Percentiles rank a stretch among this genome's conserved stretches.
These are phyloP conservation scores for Chalciporus chontae DNA, from an alignment of 768 basidiomycete species.

Conservation along the genomic window DNA sequence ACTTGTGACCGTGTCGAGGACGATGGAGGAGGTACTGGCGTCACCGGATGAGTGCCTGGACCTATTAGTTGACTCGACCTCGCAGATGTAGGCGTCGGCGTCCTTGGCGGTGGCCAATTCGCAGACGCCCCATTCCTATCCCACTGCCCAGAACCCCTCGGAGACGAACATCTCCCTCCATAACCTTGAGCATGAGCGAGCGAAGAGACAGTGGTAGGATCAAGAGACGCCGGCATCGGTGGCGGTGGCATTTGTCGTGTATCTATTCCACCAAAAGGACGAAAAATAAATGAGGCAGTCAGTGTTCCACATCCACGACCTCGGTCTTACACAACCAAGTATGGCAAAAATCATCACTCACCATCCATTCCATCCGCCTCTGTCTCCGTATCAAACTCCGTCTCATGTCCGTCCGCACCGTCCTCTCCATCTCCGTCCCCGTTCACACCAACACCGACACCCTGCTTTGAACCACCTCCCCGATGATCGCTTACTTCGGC, in stretches of 20 bases:
- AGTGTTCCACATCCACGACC: background rate
- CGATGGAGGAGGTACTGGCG: background rate
- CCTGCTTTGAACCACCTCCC: background rate
- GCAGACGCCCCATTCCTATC: constrained; percentile 13
- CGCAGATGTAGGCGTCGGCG: constrained; percentile 1
- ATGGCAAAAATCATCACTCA: constrained; percentile 10
- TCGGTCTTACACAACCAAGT: background rate
- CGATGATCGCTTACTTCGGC: constrained; percentile 1
- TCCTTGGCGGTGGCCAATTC: constrained; percentile 11
- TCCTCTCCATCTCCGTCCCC: constrained; percentile 13
- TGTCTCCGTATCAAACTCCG: constrained; percentile 31
- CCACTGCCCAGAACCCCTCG: constrained; percentile 14
- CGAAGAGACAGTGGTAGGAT: constrained; percentile 38
- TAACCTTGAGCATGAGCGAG: constrained; percentile 20
- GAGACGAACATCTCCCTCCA: constrained; percentile 16
- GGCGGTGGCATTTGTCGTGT: constrained; percentile 48
- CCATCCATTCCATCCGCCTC: constrained; percentile 25
- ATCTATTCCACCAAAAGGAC: constrained; percentile 26
- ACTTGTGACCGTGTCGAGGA: background rate
- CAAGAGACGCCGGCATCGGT: constrained; percentile 43
- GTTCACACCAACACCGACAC: background rate
- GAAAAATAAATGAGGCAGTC: background rate
- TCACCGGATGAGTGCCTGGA: background rate
- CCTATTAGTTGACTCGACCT: constrained; percentile 6
- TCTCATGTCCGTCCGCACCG: constrained; percentile 24